phyloP scores from a whole-genome alignment of 2,329 filamentous ascomycete species.

The Claviceps spartinae region DNA sequence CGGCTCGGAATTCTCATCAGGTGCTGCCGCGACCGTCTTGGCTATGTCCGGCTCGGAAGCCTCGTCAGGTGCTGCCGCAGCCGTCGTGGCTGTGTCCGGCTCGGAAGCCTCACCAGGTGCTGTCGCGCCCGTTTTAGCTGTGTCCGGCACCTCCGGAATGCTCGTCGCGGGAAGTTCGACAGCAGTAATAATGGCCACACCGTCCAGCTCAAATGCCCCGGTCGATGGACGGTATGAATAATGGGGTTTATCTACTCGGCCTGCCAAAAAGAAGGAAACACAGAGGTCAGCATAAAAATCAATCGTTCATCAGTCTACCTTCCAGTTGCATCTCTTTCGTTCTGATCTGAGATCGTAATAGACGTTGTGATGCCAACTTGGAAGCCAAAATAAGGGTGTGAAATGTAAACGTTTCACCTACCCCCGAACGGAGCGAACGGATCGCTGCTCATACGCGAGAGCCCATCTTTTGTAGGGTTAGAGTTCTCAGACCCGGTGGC shows the following conservation, averaged over 20 bases:
- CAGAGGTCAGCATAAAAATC: background rate
- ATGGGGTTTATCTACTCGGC: conserved; percentile 19
- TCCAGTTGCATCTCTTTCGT: background rate
- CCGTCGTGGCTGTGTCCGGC: no score
- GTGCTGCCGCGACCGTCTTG: no score
- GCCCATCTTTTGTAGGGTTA: conserved; percentile 10
- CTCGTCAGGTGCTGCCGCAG: no score
- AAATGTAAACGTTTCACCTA: conserved; percentile 11
- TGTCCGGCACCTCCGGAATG: conserved; percentile 2
- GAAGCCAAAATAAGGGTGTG: no score
- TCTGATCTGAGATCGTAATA: no score
- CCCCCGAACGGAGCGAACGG: conserved; percentile 33
- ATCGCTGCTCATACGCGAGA: conserved; percentile 13
- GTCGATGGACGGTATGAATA: conserved; percentile 14
- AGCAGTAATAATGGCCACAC: conserved; percentile 14
- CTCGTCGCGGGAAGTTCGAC: conserved; percentile 20
- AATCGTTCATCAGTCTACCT: background rate
- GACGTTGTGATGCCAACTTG: no score
- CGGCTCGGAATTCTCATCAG: no score
- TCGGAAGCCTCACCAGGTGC: conserved; percentile 1
- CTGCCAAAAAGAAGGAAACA: conserved; percentile 9
- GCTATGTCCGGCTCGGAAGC: no score
- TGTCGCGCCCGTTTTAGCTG: background rate
- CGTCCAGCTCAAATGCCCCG: conserved; percentile 26
- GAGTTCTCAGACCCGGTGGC: conserved; percentile 1